Evolutionary conservation across 495 filamentous ascomycete species (phyloP).

Genomic region (Penicillium fimorum): DNA sequence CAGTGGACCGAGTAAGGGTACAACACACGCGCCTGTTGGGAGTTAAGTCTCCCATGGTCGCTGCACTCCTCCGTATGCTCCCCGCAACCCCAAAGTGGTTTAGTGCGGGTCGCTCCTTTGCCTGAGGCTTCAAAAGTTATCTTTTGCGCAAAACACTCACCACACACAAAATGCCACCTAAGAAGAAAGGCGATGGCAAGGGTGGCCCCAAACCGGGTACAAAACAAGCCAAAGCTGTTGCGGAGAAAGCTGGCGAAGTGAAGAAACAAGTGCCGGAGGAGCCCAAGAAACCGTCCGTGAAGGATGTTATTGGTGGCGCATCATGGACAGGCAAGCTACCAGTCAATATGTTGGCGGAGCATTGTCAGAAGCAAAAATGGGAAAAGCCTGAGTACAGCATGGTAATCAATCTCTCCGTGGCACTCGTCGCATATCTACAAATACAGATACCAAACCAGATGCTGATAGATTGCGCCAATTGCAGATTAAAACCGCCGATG

Average conservation of each 20-base stretch:
- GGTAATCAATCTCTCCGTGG: slow-evolving; percentile 38
- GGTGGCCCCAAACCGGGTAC: slow-evolving; percentile 46
- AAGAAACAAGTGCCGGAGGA: slow-evolving; percentile 47
- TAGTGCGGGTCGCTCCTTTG: slow-evolving; percentile 35
- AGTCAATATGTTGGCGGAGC: slow-evolving; percentile 87
- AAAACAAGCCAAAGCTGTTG: slow-evolving; percentile 46
- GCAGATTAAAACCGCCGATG: slow-evolving; percentile 54
- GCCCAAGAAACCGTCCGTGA: slow-evolving; percentile 75
- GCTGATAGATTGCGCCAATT: slow-evolving; percentile 16
- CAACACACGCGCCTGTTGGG: background rate
- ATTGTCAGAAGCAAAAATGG: slow-evolving; percentile 95
- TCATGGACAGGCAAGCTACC: slow-evolving; percentile 98
- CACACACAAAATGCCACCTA: slow-evolving; percentile 37
- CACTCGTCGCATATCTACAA: background rate
- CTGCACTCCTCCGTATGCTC: slow-evolving; percentile 14
- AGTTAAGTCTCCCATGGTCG: slow-evolving; percentile 3
- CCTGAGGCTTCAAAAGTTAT: slow-evolving; percentile 18
- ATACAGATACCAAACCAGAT: slow-evolving; percentile 1
- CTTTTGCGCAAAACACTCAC: slow-evolving; percentile 5
- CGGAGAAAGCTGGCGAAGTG: slow-evolving; percentile 37
- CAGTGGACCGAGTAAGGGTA: background rate
- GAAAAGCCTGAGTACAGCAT: slow-evolving; percentile 88
- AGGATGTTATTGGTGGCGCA: slow-evolving; percentile 86
- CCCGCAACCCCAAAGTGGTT: slow-evolving; percentile 34
- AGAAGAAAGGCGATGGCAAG: slow-evolving; percentile 44